phyloP scores from a whole-genome alignment of 305 asterid species.

The Fraxinus platypoda region DNA sequence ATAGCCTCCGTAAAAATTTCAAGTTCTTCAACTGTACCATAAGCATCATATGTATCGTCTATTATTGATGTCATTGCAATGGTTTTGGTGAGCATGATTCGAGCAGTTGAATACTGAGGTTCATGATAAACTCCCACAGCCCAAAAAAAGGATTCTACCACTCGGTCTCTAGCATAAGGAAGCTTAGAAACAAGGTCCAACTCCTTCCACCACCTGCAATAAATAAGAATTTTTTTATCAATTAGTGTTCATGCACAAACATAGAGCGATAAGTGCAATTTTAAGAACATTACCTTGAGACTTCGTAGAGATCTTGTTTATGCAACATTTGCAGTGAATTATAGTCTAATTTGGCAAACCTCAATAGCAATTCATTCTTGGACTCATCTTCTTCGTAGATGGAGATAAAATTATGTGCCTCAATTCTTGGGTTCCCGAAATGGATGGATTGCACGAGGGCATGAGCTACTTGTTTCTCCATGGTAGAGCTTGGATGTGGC shows the following conservation, averaged over 20 bases:
- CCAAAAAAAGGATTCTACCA: conserved; percentile 21
- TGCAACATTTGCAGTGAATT: background rate
- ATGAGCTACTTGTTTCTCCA: background rate
- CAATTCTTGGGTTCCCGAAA: background rate
- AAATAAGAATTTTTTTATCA: background rate
- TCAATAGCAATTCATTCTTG: background rate
- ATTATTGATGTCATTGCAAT: background rate
- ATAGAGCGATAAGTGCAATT: background rate
- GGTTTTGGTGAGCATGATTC: background rate
- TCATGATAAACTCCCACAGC: background rate
- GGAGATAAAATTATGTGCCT: background rate
- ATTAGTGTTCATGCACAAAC: background rate
- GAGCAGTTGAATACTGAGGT: conserved; percentile 8
- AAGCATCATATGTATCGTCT: background rate
- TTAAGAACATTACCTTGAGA: background rate
- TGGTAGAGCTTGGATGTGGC: background rate
- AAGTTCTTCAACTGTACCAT: background rate
- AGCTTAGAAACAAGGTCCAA: conserved; percentile 3
- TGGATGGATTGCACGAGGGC: background rate
- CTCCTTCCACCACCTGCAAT: conserved; percentile 23
- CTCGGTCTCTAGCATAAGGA: conserved; percentile 18
- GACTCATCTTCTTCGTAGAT: background rate
- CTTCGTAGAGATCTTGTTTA: background rate
- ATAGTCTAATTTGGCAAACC: background rate
- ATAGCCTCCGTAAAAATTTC: background rate